Evolutionary conservation across 371 early-diverging fungal genomes (phyloP).

Genomic region (Lichtheimia corymbifera): DNA sequence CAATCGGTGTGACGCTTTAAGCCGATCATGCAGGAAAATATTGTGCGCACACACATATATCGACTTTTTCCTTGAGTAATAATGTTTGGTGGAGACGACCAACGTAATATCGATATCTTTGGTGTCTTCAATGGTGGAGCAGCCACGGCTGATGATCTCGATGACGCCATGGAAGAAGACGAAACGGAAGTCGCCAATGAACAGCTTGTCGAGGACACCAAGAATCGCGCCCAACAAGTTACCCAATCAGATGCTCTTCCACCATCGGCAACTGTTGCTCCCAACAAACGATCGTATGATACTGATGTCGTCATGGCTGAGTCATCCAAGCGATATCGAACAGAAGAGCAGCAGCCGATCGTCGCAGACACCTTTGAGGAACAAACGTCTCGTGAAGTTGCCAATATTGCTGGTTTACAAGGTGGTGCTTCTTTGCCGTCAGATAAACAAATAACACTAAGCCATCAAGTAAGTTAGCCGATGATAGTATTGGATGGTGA

Average conservation of each 20-base stretch:
- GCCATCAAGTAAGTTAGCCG: constrained; percentile 44
- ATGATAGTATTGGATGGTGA: not conserved
- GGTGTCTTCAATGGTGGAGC: constrained; percentile 18
- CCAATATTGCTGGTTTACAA: constrained; percentile 66
- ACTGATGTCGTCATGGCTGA: no score
- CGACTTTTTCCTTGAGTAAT: not conserved
- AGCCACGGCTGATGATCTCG: constrained; percentile 9
- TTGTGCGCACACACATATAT: no score
- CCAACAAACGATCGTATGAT: constrained; percentile 2
- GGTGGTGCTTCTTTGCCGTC: constrained; percentile 15
- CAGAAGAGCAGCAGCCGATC: constrained; percentile 22
- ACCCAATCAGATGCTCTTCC: not conserved
- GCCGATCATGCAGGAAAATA: no score
- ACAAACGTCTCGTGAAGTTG: constrained; percentile 73
- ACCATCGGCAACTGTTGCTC: not conserved
- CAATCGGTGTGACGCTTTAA: no score
- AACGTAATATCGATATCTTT: constrained; percentile 19
- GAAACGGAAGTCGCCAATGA: constrained; percentile 4
- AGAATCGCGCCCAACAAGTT: constrained; percentile 11
- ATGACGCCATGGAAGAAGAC: constrained; percentile 12
- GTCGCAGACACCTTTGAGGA: constrained; percentile 85
- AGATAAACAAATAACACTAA: constrained; percentile 56
- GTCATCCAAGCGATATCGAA: not conserved
- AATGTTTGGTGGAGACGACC: constrained; percentile 21
- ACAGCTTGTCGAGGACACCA: constrained; percentile 14